phyloP scores from a whole-genome alignment of 495 filamentous ascomycete species.

The Xylaria intraflava region DNA sequence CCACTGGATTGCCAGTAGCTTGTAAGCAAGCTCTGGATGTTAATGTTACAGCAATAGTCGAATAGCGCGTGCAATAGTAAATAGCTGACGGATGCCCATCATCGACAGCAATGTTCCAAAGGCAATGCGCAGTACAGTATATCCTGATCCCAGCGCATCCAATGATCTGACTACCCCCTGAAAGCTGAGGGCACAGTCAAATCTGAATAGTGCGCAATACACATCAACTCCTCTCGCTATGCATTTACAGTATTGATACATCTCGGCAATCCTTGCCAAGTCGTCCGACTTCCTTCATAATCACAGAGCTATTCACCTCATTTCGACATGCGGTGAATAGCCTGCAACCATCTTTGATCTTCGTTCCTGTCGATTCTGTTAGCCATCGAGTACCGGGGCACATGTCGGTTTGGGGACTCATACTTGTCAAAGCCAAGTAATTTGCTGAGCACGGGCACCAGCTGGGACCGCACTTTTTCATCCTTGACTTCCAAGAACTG shows the following conservation, averaged over 20 bases:
- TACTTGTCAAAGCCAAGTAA: conserved; percentile 87
- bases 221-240: conserved; percentile 19
- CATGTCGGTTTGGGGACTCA: conserved; percentile 25
- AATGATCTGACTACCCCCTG: background rate
- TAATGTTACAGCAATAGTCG: too few species aligned
- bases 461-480: conserved; percentile 79
- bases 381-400: background rate
- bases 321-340: conserved; percentile 19
- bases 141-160: background rate
- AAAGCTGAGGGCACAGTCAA: background rate
- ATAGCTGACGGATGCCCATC: background rate
- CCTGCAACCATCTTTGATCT: conserved; percentile 20
- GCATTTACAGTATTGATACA: conserved; percentile 11
- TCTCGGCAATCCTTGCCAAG: conserved; percentile 4
- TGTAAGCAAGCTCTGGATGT: background rate
- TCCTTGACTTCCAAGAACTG: conserved; percentile 95
- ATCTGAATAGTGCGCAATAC: background rate
- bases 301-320: conserved; percentile 5
- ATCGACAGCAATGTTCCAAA: background rate
- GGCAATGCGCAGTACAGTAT: background rate
- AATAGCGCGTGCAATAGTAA: too few species aligned
- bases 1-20: too few species aligned
- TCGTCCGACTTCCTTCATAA: background rate
- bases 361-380: conserved; percentile 16
- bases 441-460: conserved; percentile 87